phyloP scores from a whole-genome alignment of 352 stramenopile genomes.

The Phytophthora cryptogea region DNA sequence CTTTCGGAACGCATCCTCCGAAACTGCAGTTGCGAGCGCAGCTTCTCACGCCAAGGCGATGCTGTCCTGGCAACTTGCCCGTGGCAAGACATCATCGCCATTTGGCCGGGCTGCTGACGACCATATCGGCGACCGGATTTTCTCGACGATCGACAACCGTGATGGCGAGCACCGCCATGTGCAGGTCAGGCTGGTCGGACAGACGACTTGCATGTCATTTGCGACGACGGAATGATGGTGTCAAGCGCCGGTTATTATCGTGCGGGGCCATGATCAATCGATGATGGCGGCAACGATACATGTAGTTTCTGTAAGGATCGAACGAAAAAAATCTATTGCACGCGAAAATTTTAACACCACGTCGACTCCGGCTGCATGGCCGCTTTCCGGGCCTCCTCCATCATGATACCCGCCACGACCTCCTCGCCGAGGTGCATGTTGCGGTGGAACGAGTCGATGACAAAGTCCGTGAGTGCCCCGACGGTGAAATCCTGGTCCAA shows the following conservation, averaged over 20 bases:
- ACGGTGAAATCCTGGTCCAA: slow-evolving; percentile 37
- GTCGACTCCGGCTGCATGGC: slow-evolving; percentile 11
- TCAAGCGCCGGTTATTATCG: slow-evolving; percentile 11
- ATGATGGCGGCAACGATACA: slow-evolving; percentile 15
- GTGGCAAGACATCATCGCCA: slow-evolving; percentile 1
- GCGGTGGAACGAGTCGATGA: slow-evolving; percentile 41
- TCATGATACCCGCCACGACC: slow-evolving; percentile 33
- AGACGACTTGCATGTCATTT: slow-evolving; percentile 4
- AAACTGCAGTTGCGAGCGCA: neutral
- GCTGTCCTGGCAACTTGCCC: neutral
- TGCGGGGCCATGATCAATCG: slow-evolving; percentile 18
- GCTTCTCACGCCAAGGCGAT: slow-evolving; percentile 2
- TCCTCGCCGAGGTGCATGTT: slow-evolving; percentile 38
- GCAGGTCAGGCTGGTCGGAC: slow-evolving; percentile 8
- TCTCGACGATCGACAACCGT: slow-evolving; percentile 20
- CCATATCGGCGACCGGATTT: slow-evolving; percentile 16
- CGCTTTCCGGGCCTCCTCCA: slow-evolving; percentile 29
- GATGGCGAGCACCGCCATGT: slow-evolving; percentile 17
- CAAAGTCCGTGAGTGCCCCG: slow-evolving; percentile 36
- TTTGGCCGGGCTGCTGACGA: slow-evolving; percentile 1
- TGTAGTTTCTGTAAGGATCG: neutral
- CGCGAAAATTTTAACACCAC: slow-evolving; percentile 9
- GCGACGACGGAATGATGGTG: slow-evolving; percentile 19
- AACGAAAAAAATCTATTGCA: slow-evolving; percentile 31
- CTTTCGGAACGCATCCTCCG: neutral